A percentile compares a stretch with the other conserved stretches of the same genome.
These are phyloP conservation scores for Saccharomycopsis sp. DNA, from an alignment of 805 yeast genomes.

Conservation along the genomic window DNA sequence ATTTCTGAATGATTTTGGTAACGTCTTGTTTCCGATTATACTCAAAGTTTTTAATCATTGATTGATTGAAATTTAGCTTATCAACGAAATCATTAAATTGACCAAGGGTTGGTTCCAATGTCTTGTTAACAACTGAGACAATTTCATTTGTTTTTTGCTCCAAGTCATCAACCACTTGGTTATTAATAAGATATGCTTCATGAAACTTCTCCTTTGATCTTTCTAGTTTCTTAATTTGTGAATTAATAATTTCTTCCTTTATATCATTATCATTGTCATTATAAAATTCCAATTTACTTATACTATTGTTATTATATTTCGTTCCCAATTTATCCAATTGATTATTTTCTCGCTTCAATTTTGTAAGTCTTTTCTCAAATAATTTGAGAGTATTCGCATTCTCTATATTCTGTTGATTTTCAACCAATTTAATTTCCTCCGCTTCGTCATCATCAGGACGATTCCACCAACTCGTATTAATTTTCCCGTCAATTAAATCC, in stretches of 20 bases:
- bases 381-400: conserved; percentile 43
- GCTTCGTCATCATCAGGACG: conserved; percentile 28
- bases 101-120: conserved; percentile 3
- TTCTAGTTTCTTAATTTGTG: not conserved
- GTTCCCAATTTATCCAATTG: conserved; percentile 35
- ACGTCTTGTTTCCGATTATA: conserved; percentile 23
- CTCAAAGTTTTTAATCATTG: conserved; percentile 17
- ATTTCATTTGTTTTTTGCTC: not conserved
- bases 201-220: not conserved
- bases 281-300: not conserved
- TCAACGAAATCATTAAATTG: conserved; percentile 15
- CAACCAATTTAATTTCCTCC: conserved; percentile 33
- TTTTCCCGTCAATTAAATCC: conserved; percentile 51
- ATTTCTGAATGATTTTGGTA: conserved; percentile 22
- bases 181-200: no score
- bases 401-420: conserved; percentile 54
- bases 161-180: not conserved
- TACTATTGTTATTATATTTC: not conserved
- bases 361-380: conserved; percentile 37
- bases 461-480: conserved; percentile 66
- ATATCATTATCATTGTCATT: not conserved
- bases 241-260: not conserved
- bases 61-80: conserved; percentile 17
- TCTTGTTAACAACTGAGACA: not conserved
- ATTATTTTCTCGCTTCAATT: conserved; percentile 39